Conservation (phyloP, 2,329 filamentous ascomycete genomes). For the Aspergillus ruber region DNA sequence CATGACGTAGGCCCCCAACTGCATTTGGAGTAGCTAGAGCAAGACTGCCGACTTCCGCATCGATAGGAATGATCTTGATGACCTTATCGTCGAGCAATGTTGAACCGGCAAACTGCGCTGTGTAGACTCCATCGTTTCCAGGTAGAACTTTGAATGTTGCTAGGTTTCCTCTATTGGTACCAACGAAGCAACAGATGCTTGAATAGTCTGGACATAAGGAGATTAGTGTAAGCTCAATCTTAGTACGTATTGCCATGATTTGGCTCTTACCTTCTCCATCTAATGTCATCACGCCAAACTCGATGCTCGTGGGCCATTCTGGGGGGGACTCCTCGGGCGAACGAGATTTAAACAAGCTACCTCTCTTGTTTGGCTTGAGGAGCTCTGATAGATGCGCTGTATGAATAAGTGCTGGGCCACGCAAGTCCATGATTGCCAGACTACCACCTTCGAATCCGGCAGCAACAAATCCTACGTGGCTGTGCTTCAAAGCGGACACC, state of each 20-base stretch:
- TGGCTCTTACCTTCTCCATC: conserved; percentile 66
- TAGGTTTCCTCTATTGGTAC: conserved; percentile 76
- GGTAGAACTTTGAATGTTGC: conserved; percentile 88
- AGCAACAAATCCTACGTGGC: conserved; percentile 88
- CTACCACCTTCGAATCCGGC: conserved; percentile 78
- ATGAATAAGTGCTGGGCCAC: conserved; percentile 79
- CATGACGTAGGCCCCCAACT: conserved; percentile 70
- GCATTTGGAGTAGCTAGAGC: conserved; percentile 68
- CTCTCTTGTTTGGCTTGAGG: conserved; percentile 66
- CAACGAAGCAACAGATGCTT: conserved; percentile 86
- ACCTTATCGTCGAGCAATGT: conserved; percentile 61
- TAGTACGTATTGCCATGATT: not conserved
- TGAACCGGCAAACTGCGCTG: conserved; percentile 64
- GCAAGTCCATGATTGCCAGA: conserved; percentile 76
- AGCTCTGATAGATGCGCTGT: conserved; percentile 67
- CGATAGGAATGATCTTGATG: conserved; percentile 71
- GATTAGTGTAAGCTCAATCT: conserved; percentile 16
- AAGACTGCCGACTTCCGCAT: conserved; percentile 67
- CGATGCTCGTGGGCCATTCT: conserved; percentile 75
- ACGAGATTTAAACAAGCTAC: conserved; percentile 59
- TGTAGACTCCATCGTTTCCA: conserved; percentile 60
- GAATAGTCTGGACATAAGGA: conserved; percentile 60
- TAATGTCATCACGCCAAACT: conserved; percentile 89
- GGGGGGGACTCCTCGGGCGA: conserved; percentile 42
- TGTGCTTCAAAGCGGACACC: conserved; percentile 71